Base-by-base conservation (phyloP, 768 basidiomycete genomes). In the Lactifluus piperatus region DNA sequence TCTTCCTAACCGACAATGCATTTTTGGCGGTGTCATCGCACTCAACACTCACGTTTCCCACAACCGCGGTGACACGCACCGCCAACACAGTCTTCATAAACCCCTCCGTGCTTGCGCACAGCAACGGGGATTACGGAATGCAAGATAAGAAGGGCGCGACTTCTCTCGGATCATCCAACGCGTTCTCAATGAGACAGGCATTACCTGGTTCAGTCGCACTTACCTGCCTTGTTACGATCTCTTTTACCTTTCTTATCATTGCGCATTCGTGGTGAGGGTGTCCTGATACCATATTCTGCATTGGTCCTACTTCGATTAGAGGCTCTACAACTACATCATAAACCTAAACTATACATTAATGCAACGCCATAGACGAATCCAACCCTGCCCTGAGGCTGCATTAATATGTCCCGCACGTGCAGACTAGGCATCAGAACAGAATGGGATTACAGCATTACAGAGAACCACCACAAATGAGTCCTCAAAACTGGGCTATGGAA, bases 61-160 rank as follows among this genome's bases (percentile, higher is more conserved):
- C 79, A 13, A 82, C 83, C 0, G 79, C 77, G 16, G 68, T 73
- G n/a, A 85, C 85, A 7, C 79, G 79, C 64, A 71, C 70, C n/a
- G 68, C 67, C 24, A 81, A 81, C 60, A 83, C 83, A 1, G 77
- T 75, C 1, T 82, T 79, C 0, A 71, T 87, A n/a, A 77, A 82
- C 66, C 74, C 78, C 0, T 62, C 71, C 5, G 76, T 77, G 1
- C 70, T 91, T n/a, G 78, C 79, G 50, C 84, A 81, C 11, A 81
- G 81, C 46, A 91, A 91, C 66, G 89, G 79, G 1, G 73, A 77
- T 54, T 70, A 69, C 45, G 75, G 74, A 16, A 63, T 68, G 24
- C 65, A 68, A 30, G 60, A 67, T 47, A 44, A 65, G 22, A 50
- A 74, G 7, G 76, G 73, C 36, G 74, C 76, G 39, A 79, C 77